Evolutionary conservation across 2,329 filamentous ascomycete genomes (phyloP), one percentile per base, ranked within the genome.

Genomic region (Macroventuria anomochaeta): DNA sequence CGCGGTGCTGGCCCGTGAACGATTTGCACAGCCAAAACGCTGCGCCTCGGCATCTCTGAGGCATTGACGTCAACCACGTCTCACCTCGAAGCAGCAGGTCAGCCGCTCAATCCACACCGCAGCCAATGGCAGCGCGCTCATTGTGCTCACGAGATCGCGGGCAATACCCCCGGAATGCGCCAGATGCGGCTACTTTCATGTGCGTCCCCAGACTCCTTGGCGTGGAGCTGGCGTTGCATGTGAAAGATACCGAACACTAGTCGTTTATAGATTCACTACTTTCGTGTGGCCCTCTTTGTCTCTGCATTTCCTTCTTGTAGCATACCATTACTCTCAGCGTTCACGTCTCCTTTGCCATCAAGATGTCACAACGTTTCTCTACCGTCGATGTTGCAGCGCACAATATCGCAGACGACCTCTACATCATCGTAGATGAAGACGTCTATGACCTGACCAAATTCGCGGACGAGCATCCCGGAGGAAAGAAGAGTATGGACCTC

Each of bases 351-450:
- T 29, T 57, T 50, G 48, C 53, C 34, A 20, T 10, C 48, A 58
- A 46, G 68, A 99, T 99, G 95, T 89, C 93, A 43, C 90, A 95
- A 79, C 88, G 85, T 25, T 97, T 96, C 75, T 89, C 88, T 48
- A 83, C 87, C 62, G 84, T 84, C 80, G 93, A 97, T 74, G 93
- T 99, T 59, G 88, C 93, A 73, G 86, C 89, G 78, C 93, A 97
- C 78, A 96, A 91, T 83, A 96, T 93, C 80, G 77, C 88, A 38
- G 86, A 91, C 71, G 88, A 88, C 73, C 82, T 97, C 57, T 97
- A 88, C 85, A 90, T 97, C 70, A 85, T 96, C 62, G 87, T 97
- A 63, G 93, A 97, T 64, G 89, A 93, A 68, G 93, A 97, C 76
- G 93, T 97, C 64, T 97, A 96, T 77, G 93, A 99, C 73, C 75